A percentile compares a stretch with the other conserved stretches of the same genome.
phyloP scores from a whole-genome alignment of 2,329 filamentous ascomycete genomes.

The Paraphoma chrysanthemicola region DNA sequence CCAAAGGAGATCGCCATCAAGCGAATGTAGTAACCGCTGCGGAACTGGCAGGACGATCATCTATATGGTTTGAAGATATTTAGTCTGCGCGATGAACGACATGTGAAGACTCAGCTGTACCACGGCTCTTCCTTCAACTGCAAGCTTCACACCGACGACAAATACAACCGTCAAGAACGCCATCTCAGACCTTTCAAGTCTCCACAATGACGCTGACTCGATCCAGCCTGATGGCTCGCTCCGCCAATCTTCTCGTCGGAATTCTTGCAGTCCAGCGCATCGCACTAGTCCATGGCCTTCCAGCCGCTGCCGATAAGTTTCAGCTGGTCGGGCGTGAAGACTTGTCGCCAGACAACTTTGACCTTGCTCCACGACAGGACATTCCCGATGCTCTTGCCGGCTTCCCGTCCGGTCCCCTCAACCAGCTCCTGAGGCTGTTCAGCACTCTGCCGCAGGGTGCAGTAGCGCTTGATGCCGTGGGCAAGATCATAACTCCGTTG shows the following conservation, averaged over 20 bases:
- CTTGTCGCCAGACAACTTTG: neutral
- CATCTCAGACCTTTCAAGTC: too few species aligned
- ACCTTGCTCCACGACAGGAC: neutral
- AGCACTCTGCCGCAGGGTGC: neutral
- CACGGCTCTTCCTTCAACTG: neutral
- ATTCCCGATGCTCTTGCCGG: constrained; percentile 3
- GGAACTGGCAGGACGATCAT: too few species aligned
- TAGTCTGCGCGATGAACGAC: neutral
- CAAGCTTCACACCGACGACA: too few species aligned
- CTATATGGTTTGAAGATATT: too few species aligned
- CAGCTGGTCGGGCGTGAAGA: neutral
- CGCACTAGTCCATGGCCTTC: neutral
- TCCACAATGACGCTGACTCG: neutral
- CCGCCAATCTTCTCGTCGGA: neutral
- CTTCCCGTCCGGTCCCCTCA: constrained; percentile 8
- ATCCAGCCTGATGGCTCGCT: neutral
- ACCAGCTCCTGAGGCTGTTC: constrained; percentile 6
- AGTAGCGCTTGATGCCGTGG: constrained; percentile 8
- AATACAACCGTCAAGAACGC: too few species aligned
- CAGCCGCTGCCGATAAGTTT: neutral
- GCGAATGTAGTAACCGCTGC: too few species aligned
- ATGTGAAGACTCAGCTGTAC: neutral
- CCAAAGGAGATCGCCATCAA: too few species aligned
- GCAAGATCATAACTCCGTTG: constrained; percentile 6
- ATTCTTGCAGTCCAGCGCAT: neutral